Base-by-base conservation (phyloP, 2,329 filamentous ascomycete species). In the Talaromyces sp. region DNA sequence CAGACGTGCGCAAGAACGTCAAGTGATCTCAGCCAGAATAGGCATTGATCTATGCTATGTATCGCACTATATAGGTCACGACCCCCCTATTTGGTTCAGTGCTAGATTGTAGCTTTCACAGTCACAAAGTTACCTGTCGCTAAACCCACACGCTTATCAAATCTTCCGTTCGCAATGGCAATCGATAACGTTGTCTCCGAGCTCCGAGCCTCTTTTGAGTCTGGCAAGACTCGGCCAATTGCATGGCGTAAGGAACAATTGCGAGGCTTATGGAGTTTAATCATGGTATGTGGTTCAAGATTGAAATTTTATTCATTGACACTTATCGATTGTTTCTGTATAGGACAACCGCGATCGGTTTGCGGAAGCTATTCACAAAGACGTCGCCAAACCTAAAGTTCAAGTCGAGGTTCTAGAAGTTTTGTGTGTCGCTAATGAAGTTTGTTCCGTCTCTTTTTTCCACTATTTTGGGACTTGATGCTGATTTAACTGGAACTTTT, bases 271-370 rank as follows among this genome's bases (percentile, higher is more conserved):
- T 58, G 50, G 50, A 24, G 35, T 21, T 52, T 58, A 11, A 19
- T 58, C 46, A 41, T 58, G 12, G 57, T 58, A 54, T 32, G 57
- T 48, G 43, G 14, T n/a, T 12, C 19, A 46, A 19, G 24, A 46
- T 46, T 46, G 43, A 19, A 46, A 19, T 41, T 5, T 41, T n/a
- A 21, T 9, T 24, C 12, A 21, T 46, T n/a, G 17, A 12, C 6
- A 32, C 26, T 29, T 52, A 17, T 52, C 5, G 0, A 14, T 19
- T 24, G 19, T 10, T 11, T 48, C 4, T 59, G 4, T 8, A 19
- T n/a, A 59, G 57, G 57, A 59, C 21, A 59, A 59, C 27, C 57
- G 57, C 11, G 57, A 58, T 48, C 57, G 57, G 48, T 58, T 58
- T 12, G 26, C 38, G n/a, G 57, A 59, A 35, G 50, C 57, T 19